These are phyloP conservation scores for Pseudozyma sp. DNA, from an alignment of 1,284 basidiomycete genomes.

Conservation along the genomic window DNA sequence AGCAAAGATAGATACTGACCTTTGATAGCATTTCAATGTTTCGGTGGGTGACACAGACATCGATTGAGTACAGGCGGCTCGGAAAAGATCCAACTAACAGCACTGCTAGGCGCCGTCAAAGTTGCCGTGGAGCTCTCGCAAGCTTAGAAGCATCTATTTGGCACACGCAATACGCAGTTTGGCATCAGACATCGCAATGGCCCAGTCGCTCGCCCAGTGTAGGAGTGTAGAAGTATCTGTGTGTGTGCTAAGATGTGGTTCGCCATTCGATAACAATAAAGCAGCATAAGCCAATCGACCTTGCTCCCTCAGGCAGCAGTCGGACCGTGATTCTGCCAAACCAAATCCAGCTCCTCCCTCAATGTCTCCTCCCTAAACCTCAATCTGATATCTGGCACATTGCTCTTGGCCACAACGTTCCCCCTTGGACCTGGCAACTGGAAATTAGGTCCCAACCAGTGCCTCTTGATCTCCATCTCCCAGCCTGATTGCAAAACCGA, in stretches of 20 bases:
- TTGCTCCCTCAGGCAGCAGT: background rate
- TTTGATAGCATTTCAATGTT: background rate
- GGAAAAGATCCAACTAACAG: constrained; percentile 94
- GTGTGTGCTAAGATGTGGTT: no score
- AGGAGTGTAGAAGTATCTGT: no score
- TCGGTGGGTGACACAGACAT: constrained; percentile 75
- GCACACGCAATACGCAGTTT: background rate
- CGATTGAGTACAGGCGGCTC: constrained; percentile 90
- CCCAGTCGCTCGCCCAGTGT: no score
- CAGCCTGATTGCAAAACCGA: constrained; percentile 96
- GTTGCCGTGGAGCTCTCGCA: constrained; percentile 80
- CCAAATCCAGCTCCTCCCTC: constrained; percentile 76
- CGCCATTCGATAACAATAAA: background rate
- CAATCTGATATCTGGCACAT: constrained; percentile 91
- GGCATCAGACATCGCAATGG: background rate
- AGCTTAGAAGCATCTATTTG: constrained; percentile 1
- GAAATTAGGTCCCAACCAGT: constrained; percentile 83
- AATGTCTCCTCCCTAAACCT: constrained; percentile 90
- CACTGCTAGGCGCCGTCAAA: constrained; percentile 92
- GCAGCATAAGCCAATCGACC: no score
- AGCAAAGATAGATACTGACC: no score
- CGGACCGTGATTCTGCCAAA: constrained; percentile 41
- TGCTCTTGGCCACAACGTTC: constrained; percentile 74
- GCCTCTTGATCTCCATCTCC: constrained; percentile 97
- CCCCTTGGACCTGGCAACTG: constrained; percentile 73